Base-by-base conservation (phyloP, 2,329 filamentous ascomycete genomes). In the Lomentospora prolificans region DNA sequence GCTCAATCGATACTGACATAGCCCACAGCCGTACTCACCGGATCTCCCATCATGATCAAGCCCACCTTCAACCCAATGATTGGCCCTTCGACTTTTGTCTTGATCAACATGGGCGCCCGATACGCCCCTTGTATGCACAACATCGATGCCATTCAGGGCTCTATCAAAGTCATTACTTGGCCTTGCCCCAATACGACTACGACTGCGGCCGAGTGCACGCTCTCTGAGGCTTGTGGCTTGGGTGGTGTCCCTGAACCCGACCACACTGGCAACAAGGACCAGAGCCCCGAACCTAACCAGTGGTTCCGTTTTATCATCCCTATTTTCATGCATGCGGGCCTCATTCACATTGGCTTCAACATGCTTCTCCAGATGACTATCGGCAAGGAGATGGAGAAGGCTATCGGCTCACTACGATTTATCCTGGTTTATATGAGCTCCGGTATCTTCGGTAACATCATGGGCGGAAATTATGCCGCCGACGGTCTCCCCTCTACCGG, bases 21-120 rank as follows among this genome's bases (percentile, higher is more conserved):
- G 17, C n/a, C 22, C 17, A 41, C 5, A n/a, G 87, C 78, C 54
- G 78, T 86, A 62, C 73, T 91, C 28, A 96, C 92, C 1, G 87
- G 87, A 55, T 86, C 86, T 24, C 80, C 86, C 19, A 89, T 90
- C 65, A 80, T 84, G 73, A 91, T 84, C 54, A 81, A 92, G 56
- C 94, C 94, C 1, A 79, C 78, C 14, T 95, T 99, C 74, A 99
- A 97, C 72, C 87, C 89, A 57, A 96, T 99, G 90, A 96, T 99
- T 65, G 94, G 94, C 0, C 94, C 94, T 1, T 96, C 91, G 4
- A 81, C 85, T 1, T 89, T 90, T 62, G 83, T 97, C 24, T 82
- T 95, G 64, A 96, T 97, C 74, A 95, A 95, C 70, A 96, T 99
- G 89, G 94, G 94, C 57, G 89, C 91, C 41, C 85, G 94, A 59